Base-by-base conservation (phyloP, 2,329 filamentous ascomycete species). In the Xylaria sp. region DNA sequence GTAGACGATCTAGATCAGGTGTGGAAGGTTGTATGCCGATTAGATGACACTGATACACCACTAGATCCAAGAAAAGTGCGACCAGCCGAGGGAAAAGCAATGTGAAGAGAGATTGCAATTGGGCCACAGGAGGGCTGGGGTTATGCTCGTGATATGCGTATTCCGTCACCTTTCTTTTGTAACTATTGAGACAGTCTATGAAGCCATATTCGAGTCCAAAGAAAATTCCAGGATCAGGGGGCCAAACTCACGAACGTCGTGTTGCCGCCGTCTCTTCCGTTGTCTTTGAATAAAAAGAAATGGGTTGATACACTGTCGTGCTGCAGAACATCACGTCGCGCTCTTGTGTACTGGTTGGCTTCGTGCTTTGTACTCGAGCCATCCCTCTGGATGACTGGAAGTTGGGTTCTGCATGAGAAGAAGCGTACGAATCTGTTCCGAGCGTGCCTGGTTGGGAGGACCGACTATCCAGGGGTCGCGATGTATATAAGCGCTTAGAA, bases 301-400 rank as follows among this genome's bases (percentile, higher is more conserved):
- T 13, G 5, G 15, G 53, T 31, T 61, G 50, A 51, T 60, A 53
- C 51, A 66, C 64, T 54, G 58, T 66, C 55, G 57, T 70, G 59
- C 61, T 66, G 68, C 68, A 70, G 71, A 69, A 60, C 22, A 53
- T 63, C 56, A 61, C 61, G 61, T 65, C 42, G 56, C 61, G 61
- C 63, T 59, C 68, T 65, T 63, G 57, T 69, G 71, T 69, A 66
- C 65, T 61, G 54, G 69, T 54, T 53, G 61, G 64, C 45, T 60
- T 61, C 58, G 54, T 55, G 55, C 54, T 58, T 67, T 62, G 49
- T 63, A 61, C 42, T 68, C 68, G 66, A 69, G 69, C 67, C 68
- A 73, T 62, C 49, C 63, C 61, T 57, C 61, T 69, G 66, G 64
- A 70, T 71, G 70, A 73, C 73, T 63, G 70, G 67, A 44, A 22